A percentile compares a stretch with the other conserved stretches of the same genome.
These are phyloP conservation scores for Alternaria arbusti DNA, from an alignment of 2,329 filamentous ascomycete genomes.

Conservation along the genomic window DNA sequence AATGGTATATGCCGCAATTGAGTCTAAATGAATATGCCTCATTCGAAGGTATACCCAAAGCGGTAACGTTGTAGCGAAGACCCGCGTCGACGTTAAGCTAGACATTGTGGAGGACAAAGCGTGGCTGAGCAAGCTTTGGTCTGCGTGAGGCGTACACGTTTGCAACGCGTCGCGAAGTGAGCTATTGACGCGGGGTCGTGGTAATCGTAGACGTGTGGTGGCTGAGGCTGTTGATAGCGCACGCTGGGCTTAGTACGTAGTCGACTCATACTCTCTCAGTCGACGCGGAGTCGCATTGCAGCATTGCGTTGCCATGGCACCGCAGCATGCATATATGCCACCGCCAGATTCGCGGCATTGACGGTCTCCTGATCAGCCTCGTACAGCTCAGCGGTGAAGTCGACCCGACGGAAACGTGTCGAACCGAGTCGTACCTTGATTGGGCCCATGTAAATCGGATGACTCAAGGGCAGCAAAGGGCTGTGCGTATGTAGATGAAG, in stretches of 20 bases:
- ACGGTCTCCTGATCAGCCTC: constrained; percentile 15
- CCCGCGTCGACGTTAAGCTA: neutral
- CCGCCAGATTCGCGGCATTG: constrained; percentile 1
- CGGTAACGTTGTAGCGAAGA: neutral
- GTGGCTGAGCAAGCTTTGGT: constrained; percentile 2
- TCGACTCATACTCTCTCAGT: constrained; percentile 18
- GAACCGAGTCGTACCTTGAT: constrained; percentile 17
- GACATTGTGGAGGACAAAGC: neutral
- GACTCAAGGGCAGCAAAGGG: constrained; percentile 21
- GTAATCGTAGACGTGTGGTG: constrained; percentile 6
- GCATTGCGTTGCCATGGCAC: constrained; percentile 19
- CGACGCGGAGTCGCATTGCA: constrained; percentile 10
- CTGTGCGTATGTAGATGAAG: constrained; percentile 23
- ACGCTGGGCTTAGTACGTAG: neutral
- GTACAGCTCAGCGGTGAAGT: constrained; percentile 29
- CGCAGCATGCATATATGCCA: constrained; percentile 11
- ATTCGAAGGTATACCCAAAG: neutral
- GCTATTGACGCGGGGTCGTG: constrained; percentile 2
- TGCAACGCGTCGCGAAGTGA: neutral
- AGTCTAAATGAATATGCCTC: neutral
- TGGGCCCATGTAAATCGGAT: constrained; percentile 11
- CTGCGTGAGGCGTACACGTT: constrained; percentile 3
- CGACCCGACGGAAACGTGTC: constrained; percentile 16
- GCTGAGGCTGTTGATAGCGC: neutral
- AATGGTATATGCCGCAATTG: neutral